A percentile compares a stretch with the other conserved stretches of the same genome.
Conservation (phyloP, 106 monocot genomes). For the Gastrodia elata region DNA sequence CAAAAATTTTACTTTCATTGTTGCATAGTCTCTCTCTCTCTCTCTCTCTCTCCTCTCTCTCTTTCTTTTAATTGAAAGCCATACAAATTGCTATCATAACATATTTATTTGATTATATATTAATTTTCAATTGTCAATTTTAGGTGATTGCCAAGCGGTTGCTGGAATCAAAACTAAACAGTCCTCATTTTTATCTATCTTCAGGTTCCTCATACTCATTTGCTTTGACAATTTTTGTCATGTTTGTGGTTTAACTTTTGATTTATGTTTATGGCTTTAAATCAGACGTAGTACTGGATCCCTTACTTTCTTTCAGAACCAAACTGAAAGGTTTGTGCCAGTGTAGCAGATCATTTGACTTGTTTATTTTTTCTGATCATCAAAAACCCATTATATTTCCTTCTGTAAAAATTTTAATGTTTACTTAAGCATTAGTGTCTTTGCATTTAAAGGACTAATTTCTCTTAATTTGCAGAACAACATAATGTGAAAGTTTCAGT, state of each 20-base stretch:
- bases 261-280: conserved; percentile 14
- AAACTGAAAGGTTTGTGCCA: conserved; percentile 63
- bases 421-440: background rate
- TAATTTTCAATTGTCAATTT: background rate
- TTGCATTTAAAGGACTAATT: background rate
- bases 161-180: conserved; percentile 86
- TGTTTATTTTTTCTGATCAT: conserved; percentile 6
- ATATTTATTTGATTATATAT: background rate
- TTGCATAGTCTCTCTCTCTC: no score
- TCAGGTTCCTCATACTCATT: conserved; percentile 39
- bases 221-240: background rate
- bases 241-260: background rate
- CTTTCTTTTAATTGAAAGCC: background rate
- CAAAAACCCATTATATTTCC: background rate
- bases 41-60: background rate
- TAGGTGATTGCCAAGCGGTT: conserved; percentile 71
- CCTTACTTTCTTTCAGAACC: conserved; percentile 80
- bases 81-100: background rate
- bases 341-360: background rate
- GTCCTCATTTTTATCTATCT: conserved; percentile 86
- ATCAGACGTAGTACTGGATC: conserved; percentile 80
- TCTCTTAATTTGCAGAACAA: conserved; percentile 60
- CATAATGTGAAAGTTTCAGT: conserved; percentile 92
- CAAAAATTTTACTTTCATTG: no score
- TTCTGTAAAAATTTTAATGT: background rate